Percentiles rank a stretch among this genome's conserved stretches.
Conservation (phyloP, 1,139 yeast genomes). For the Debaryomycetaceae sp. region DNA sequence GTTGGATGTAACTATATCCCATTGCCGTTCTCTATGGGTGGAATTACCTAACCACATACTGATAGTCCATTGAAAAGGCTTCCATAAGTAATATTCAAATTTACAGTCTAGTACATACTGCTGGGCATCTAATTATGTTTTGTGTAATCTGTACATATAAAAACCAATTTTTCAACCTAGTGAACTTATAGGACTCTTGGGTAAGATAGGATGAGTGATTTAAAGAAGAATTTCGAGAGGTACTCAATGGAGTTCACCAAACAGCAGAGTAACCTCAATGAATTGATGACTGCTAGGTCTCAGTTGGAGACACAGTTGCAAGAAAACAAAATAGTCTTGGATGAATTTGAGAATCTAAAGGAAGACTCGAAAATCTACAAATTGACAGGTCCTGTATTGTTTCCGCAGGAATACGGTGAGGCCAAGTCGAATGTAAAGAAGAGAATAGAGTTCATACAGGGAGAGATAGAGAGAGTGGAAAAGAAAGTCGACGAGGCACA, state of each 20-base stretch:
- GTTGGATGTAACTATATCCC: no score
- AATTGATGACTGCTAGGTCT: constrained; percentile 59
- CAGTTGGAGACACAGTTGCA: constrained; percentile 76
- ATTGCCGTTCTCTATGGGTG: no score
- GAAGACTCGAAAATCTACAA: constrained; percentile 73
- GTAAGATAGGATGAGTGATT: constrained; percentile 17
- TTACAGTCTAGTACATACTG: no score
- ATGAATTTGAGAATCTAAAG: constrained; percentile 64
- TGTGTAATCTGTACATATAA: not conserved
- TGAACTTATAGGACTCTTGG: constrained; percentile 1
- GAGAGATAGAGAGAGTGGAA: constrained; percentile 72
- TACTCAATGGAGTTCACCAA: constrained; percentile 37
- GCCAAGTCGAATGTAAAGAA: constrained; percentile 81
- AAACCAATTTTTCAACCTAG: not conserved
- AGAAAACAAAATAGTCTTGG: constrained; percentile 88
- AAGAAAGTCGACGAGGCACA: constrained; percentile 53
- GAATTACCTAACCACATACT: no score
- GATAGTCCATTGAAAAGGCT: no score
- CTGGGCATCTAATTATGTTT: not conserved
- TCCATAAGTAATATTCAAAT: no score
- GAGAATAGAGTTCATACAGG: constrained; percentile 80
- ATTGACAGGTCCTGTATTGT: constrained; percentile 84
- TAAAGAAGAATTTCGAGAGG: constrained; percentile 35
- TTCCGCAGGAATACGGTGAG: constrained; percentile 83
- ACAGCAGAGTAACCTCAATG: constrained; percentile 36